Percentiles rank a stretch among this genome's conserved stretches.
Conservation (phyloP, 1,284 basidiomycete species). For the Nidula niveotomentosa region DNA sequence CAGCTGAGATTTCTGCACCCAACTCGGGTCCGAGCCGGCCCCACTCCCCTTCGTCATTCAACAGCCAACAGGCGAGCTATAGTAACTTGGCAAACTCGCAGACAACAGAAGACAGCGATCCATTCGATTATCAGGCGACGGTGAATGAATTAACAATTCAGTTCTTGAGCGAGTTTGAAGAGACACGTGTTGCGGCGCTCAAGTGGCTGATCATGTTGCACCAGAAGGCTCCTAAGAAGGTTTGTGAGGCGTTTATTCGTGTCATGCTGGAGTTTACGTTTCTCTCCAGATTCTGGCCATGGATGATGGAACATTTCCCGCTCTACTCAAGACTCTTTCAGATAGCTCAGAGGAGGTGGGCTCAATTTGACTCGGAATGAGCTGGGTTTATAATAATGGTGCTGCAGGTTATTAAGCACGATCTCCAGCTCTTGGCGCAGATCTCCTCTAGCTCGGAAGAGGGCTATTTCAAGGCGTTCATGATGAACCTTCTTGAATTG, state of each 20-base stretch:
- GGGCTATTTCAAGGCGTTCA: constrained; percentile 93
- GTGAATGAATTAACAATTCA: constrained; percentile 93
- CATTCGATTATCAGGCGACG: constrained; percentile 90
- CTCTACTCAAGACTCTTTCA: constrained; percentile 92
- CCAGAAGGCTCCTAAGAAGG: constrained; percentile 95
- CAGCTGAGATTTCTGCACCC: constrained; percentile 15
- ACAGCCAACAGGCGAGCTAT: constrained; percentile 35
- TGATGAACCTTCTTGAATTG: constrained; percentile 91
- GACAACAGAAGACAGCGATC: constrained; percentile 62
- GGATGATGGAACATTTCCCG: constrained; percentile 97
- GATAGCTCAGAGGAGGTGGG: constrained; percentile 93
- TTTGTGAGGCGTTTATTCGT: constrained; percentile 22
- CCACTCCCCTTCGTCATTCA: constrained; percentile 52
- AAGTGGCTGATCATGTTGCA: constrained; percentile 99
- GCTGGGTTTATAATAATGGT: neutral
- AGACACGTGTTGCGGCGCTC: constrained; percentile 92
- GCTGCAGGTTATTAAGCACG: constrained; percentile 87
- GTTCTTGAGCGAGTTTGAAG: constrained; percentile 95
- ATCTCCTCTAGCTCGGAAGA: constrained; percentile 95
- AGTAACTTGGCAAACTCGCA: constrained; percentile 17
- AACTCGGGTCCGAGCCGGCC: constrained; percentile 42
- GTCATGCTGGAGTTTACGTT: neutral
- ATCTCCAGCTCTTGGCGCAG: constrained; percentile 94
- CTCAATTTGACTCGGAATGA: neutral
- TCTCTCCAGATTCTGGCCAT: constrained; percentile 82